A percentile compares a stretch with the other conserved stretches of the same genome.
Evolutionary conservation across 495 filamentous ascomycete genomes (phyloP).

Genomic region (Lindgomyces ingoldianus): DNA sequence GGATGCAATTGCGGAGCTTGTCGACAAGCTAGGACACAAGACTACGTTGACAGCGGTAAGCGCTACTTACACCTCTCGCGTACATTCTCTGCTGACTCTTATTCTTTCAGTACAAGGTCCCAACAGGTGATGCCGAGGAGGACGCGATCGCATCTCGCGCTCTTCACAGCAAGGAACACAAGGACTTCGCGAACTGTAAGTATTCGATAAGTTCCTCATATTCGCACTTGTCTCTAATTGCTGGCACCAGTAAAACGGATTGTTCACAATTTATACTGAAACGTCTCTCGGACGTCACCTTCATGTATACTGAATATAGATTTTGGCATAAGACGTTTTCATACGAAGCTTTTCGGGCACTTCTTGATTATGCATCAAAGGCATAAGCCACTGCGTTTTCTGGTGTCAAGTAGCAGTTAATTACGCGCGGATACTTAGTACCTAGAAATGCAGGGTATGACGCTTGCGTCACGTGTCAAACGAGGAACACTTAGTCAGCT

Average conservation of each 20-base stretch:
- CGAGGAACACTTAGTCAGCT: no score
- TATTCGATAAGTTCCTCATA: background rate
- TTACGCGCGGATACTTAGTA: no score
- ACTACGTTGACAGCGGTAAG: conserved; percentile 32
- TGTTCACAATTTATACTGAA: conserved; percentile 28
- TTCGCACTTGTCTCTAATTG: background rate
- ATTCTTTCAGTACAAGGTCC: conserved; percentile 26
- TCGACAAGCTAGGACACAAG: conserved; percentile 35
- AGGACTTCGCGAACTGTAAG: conserved; percentile 33
- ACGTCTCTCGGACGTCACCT: background rate
- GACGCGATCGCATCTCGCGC: conserved; percentile 32
- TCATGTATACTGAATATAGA: conserved; percentile 1
- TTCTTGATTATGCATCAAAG: no score
- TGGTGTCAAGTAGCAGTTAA: no score
- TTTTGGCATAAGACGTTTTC: background rate
- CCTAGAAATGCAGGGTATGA: no score
- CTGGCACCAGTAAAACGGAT: conserved; percentile 27
- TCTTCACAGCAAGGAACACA: conserved; percentile 34
- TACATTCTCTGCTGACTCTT: background rate
- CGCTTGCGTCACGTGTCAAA: no score
- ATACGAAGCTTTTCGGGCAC: background rate
- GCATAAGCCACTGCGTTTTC: no score
- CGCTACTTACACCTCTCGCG: background rate
- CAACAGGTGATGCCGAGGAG: conserved; percentile 33
- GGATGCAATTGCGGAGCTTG: conserved; percentile 32